Conservation (phyloP, 2,329 filamentous ascomycete species). For the Curvularia spicifera region DNA sequence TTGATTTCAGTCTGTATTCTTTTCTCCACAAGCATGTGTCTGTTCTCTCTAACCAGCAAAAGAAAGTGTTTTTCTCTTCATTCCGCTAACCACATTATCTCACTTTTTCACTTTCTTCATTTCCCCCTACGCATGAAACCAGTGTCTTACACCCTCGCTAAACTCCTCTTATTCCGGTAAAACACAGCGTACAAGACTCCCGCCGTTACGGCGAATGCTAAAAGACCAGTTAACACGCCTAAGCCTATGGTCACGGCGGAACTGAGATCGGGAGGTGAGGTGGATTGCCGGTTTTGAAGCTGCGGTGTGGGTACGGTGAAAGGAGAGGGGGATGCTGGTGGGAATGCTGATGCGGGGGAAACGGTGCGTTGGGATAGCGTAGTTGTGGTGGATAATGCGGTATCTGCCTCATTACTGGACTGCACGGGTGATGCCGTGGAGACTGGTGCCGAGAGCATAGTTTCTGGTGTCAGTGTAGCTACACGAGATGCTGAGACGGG, state of each 20-base stretch:
- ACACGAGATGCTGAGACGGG: too few species aligned
- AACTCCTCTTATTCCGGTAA: neutral
- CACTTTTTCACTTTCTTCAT: neutral
- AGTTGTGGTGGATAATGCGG: neutral
- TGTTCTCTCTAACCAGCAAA: too few species aligned
- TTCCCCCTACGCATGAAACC: neutral
- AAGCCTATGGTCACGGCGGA: neutral
- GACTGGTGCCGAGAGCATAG: too few species aligned
- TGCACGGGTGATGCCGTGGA: too few species aligned
- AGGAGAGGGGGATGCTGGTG: neutral
- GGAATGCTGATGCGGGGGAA: too few species aligned
- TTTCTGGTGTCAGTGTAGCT: too few species aligned
- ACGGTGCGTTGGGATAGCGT: neutral
- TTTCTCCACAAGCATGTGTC: too few species aligned
- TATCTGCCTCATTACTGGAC: neutral
- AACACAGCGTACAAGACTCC: constrained; percentile 4
- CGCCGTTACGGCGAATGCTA: neutral
- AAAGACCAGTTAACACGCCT: constrained; percentile 7
- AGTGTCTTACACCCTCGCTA: neutral
- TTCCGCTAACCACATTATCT: neutral
- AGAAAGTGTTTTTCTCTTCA: too few species aligned
- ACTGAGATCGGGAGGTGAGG: neutral
- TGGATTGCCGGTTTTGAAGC: too few species aligned
- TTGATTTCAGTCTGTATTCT: too few species aligned
- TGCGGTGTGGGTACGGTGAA: too few species aligned